Conservation (phyloP, 2,329 filamentous ascomycete genomes). For the Sclerotinia trifoliorum region DNA sequence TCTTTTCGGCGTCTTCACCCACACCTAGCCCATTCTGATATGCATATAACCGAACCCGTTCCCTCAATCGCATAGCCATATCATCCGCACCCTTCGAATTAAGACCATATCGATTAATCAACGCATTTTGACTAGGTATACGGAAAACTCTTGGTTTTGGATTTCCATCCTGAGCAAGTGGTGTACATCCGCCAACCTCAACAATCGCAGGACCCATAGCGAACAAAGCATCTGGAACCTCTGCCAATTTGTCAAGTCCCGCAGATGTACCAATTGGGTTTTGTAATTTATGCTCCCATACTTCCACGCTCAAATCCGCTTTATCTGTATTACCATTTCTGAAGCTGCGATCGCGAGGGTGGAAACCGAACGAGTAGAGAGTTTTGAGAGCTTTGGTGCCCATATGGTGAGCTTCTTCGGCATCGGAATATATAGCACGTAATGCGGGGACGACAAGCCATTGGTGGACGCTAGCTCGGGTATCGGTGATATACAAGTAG, state of each 20-base stretch:
- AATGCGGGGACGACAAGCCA: slow-evolving; percentile 66
- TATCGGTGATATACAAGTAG: slow-evolving; percentile 74
- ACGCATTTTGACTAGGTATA: slow-evolving; percentile 74
- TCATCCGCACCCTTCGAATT: slow-evolving; percentile 89
- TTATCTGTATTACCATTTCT: slow-evolving; percentile 28
- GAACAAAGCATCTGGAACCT: slow-evolving; percentile 82
- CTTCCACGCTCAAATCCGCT: slow-evolving; percentile 47
- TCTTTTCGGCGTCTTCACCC: slow-evolving; percentile 61
- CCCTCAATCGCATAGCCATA: slow-evolving; percentile 75
- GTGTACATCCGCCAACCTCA: slow-evolving; percentile 88
- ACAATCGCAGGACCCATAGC: slow-evolving; percentile 82
- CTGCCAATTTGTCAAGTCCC: slow-evolving; percentile 90
- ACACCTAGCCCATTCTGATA: slow-evolving; percentile 64
- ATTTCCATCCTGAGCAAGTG: slow-evolving; percentile 84
- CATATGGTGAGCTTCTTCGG: slow-evolving; percentile 87
- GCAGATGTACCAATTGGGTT: slow-evolving; percentile 96
- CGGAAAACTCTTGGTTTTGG: slow-evolving; percentile 85
- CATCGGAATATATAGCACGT: slow-evolving; percentile 67
- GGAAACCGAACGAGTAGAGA: slow-evolving; percentile 70
- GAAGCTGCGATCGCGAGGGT: slow-evolving; percentile 71
- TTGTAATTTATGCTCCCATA: slow-evolving; percentile 74
- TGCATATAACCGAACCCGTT: slow-evolving; percentile 76
- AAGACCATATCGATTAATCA: slow-evolving; percentile 95
- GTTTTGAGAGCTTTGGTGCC: slow-evolving; percentile 70
- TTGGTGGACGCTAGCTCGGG: slow-evolving; percentile 66